phyloP scores from a whole-genome alignment of 2,329 filamentous ascomycete species.

The Colletotrichum paranaense region DNA sequence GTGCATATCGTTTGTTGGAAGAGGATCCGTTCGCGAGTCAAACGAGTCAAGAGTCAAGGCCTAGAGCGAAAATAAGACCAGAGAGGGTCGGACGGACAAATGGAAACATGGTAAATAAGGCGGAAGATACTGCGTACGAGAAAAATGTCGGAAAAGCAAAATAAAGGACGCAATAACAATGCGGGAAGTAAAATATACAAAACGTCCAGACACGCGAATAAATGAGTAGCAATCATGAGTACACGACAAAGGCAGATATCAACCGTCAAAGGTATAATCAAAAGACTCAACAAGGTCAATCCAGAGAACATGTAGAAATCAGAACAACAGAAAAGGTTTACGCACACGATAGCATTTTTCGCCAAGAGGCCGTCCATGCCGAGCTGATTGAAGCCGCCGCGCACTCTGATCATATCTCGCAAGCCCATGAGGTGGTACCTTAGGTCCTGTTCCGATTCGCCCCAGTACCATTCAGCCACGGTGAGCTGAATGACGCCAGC shows the following conservation, averaged over 20 bases:
- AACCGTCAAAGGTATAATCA: not conserved
- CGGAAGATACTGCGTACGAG: conserved; percentile 4
- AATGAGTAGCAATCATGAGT: not conserved
- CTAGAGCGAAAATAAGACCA: not conserved
- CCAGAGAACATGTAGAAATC: not conserved
- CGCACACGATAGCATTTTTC: conserved; percentile 62
- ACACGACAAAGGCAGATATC: not conserved
- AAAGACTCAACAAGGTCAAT: not conserved
- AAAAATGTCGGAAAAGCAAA: conserved; percentile 36
- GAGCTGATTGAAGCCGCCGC: conserved; percentile 58
- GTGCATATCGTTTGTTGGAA: conserved; percentile 22
- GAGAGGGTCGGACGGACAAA: conserved; percentile 22
- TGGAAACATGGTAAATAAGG: conserved; percentile 25
- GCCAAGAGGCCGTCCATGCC: conserved; percentile 59
- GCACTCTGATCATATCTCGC: conserved; percentile 58
- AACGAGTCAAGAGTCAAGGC: conserved; percentile 30
- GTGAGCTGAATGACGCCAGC: conserved; percentile 61
- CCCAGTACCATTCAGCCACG: conserved; percentile 66
- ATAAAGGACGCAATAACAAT: not conserved
- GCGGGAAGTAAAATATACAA: not conserved
- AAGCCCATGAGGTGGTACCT: conserved; percentile 59
- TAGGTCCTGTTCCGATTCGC: conserved; percentile 53
- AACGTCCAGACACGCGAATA: not conserved
- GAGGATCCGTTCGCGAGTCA: not conserved
- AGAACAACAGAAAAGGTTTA: conserved; percentile 16